These are phyloP conservation scores for Ceratopteris richardii DNA, from an alignment of 75 land plant genomes.

Conservation along the genomic window DNA sequence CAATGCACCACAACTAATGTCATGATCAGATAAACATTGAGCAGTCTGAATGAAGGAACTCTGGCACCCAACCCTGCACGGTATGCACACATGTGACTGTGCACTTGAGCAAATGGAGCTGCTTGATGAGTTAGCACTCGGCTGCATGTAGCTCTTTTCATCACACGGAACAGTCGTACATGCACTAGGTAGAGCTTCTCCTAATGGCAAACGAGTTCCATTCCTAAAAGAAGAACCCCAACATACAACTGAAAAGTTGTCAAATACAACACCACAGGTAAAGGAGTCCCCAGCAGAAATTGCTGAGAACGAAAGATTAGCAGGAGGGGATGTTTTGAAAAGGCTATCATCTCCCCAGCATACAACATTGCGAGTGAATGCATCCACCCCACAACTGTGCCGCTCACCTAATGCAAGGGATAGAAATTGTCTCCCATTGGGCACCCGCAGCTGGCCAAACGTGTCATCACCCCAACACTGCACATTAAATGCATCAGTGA, in stretches of 20 bases:
- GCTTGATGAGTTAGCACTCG: slow-evolving; percentile 1
- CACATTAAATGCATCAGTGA: slow-evolving; percentile 14
- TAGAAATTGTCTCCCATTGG: slow-evolving; percentile 12
- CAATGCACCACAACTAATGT: slow-evolving; percentile 1
- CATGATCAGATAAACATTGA: not conserved
- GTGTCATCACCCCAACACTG: slow-evolving; percentile 39
- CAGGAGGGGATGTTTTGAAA: not conserved
- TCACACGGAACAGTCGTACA: slow-evolving; percentile 14
- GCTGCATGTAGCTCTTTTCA: slow-evolving; percentile 23
- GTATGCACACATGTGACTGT: slow-evolving; percentile 31
- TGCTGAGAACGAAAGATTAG: slow-evolving; percentile 19
- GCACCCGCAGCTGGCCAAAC: slow-evolving; percentile 23
- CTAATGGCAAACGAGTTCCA: slow-evolving; percentile 14
- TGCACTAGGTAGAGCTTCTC: slow-evolving; percentile 33
- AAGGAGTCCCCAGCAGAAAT: slow-evolving; percentile 50
- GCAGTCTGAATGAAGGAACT: not conserved
- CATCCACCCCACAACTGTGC: slow-evolving; percentile 43
- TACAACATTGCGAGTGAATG: slow-evolving; percentile 34
- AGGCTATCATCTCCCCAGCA: slow-evolving; percentile 61
- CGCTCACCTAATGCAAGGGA: slow-evolving; percentile 38
- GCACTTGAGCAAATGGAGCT: slow-evolving; percentile 28
- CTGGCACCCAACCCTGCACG: slow-evolving; percentile 16
- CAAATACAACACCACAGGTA: slow-evolving; percentile 47
- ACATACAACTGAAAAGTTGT: slow-evolving; percentile 47
- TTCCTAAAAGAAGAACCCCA: slow-evolving; percentile 44